Evolutionary conservation across 306 rosid species (phyloP), one percentile per base, ranked within the genome.

Genomic region (Arachis stenosperma): DNA sequence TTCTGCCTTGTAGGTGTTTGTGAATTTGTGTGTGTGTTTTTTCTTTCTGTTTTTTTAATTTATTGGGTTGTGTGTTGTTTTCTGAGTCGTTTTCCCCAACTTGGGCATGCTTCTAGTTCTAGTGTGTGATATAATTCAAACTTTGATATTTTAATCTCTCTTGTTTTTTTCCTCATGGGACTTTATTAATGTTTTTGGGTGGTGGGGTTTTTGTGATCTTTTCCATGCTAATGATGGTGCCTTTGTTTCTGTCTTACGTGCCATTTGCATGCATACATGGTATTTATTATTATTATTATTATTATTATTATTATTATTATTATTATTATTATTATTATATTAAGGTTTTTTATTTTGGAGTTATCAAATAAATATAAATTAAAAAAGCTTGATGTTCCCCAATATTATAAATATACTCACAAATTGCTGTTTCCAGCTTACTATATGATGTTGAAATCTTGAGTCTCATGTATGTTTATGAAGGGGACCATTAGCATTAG

Each of bases 341-440:
- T 37, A 6, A 29, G 15, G 15, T 48, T 48, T 48, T 46, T 10
- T 40, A 52, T 65, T 8, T 69, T 33, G 15, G 27, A 22, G n/a
- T 60, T 61, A 15, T 2, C 44, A 69, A 52, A 52, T 51, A 52
- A 52, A n/a, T 14, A n/a, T 22, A 1, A 52, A 52, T 9, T 14
- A n/a, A 17, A 1, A 52, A n/a, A 17, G 46, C 46, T 74, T 62
- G 36, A 66, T 70, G 66, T 39, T 71, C 39, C 69, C 61, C 41
- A 13, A 40, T 17, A n/a, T 11, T 52, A 33, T 33, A 33, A 33
- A 33, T 15, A 53, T 48, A 5, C n/a, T 14, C 43, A 42, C 39
- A 22, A 55, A 37, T 46, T 57, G 40, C 68, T 61, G 42, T 37
- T 65, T 78, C 58, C 30, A 6, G 14, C 59, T 33, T 33, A 48